phyloP scores from a whole-genome alignment of 2,329 filamentous ascomycete species.

The Aspergillus tamarii region DNA sequence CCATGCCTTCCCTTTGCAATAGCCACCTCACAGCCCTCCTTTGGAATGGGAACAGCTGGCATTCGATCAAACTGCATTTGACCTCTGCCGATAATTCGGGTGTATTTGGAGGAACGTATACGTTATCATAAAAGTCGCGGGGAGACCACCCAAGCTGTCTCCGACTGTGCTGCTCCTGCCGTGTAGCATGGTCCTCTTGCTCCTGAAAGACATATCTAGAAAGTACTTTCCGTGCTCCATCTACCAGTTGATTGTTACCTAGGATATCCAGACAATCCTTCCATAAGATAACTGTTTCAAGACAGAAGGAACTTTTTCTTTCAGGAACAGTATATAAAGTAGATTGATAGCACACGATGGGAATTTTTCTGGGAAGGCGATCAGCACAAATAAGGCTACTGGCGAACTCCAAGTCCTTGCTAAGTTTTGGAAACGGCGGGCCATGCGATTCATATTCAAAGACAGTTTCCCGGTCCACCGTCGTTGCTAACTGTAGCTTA shows the following conservation, averaged over 20 bases:
- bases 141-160: slow-evolving; percentile 32
- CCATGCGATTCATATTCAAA: slow-evolving; percentile 24
- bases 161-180: neutral
- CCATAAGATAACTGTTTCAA: slow-evolving; percentile 41
- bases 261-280: slow-evolving; percentile 36
- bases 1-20: slow-evolving; percentile 46
- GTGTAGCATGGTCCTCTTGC: slow-evolving; percentile 9
- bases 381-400: slow-evolving; percentile 30
- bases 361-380: slow-evolving; percentile 24
- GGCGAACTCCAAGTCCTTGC: slow-evolving; percentile 28
- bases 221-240: slow-evolving; percentile 27
- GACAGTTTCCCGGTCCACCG: slow-evolving; percentile 21
- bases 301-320: slow-evolving; percentile 21
- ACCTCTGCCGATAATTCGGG: slow-evolving; percentile 37
- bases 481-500: slow-evolving; percentile 26
- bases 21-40: slow-evolving; percentile 52
- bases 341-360: slow-evolving; percentile 37
- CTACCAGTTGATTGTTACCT: slow-evolving; percentile 21
- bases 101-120: slow-evolving; percentile 46
- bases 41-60: slow-evolving; percentile 53
- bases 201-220: slow-evolving; percentile 34
- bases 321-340: slow-evolving; percentile 25
- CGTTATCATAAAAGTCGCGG: slow-evolving; percentile 52
- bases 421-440: slow-evolving; percentile 21
- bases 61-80: slow-evolving; percentile 38